Evolutionary conservation across 768 basidiomycete species (phyloP), one percentile per base, ranked within the genome.

Genomic region (Clavaria fumosa): DNA sequence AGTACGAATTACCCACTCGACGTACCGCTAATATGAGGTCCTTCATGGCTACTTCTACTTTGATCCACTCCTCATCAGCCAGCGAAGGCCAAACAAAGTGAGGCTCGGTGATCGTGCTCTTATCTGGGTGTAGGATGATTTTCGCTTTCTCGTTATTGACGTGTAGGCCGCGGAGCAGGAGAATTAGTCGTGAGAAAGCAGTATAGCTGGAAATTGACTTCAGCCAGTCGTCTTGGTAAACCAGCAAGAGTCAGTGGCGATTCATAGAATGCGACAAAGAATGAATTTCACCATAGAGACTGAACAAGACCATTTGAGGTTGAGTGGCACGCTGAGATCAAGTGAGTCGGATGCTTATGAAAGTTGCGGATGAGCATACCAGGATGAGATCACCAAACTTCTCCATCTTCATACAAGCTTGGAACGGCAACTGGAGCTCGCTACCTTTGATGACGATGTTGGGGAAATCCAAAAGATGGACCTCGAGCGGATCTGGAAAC

Each of bases 131-230:
- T 24, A 99, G 66, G 45, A 99, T 90, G 49, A 99, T 81, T 68
- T 99, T 99, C 19, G 95, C 90, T 64, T 99, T 99, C 56, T 97
- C 95, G 52, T 97, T 95, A 62, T 99, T 97, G 59, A 97, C 95
- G 56, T 97, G 95, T 21, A 97, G 69, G 24, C 86, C 91, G 59
- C 95, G 91, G 17, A 99, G 73, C 20, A 97, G 72, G n/a, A 97
- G 72, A 46, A 97, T 96, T 27, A 99, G 67, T 39, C 95, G 84
- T 19, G 93, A 97, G 70, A 99, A 99, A 10, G 95, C 95, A 11
- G 95, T 97, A 58, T 96, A 99, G 49, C 86, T 91, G 35, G 95
- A 97, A 50, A 99, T 93, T 10, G 86, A 90, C 65, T 96, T 96
- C 52, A 97, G 69, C 95, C 95, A 97, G 54, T 97, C 93, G 58